Evolutionary conservation across 2,329 filamentous ascomycete species (phyloP).

Genomic region (Pseudogymnoascus sp.): DNA sequence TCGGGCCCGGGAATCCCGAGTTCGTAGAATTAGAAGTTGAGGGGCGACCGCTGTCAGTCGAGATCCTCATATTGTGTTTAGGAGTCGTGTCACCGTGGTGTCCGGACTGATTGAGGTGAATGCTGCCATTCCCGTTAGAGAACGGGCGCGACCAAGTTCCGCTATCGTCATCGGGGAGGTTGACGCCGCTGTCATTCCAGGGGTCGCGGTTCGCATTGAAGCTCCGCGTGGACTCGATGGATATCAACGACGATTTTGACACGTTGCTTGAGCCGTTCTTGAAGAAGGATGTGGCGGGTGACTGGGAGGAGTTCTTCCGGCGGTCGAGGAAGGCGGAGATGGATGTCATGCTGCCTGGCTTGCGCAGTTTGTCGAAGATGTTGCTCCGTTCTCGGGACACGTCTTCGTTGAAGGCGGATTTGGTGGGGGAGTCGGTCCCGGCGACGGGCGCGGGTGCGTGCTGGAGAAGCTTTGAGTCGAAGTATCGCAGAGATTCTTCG

Average conservation of each 20-base stretch:
- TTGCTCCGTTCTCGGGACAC: slow-evolving; percentile 68
- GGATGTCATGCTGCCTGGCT: slow-evolving; percentile 88
- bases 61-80: slow-evolving; percentile 73
- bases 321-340: slow-evolving; percentile 94
- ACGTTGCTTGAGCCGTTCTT: slow-evolving; percentile 83
- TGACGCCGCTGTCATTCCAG: slow-evolving; percentile 97
- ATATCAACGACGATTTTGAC: slow-evolving; percentile 91
- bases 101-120: slow-evolving; percentile 49
- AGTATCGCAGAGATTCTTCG: slow-evolving; percentile 92
- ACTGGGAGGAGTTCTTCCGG: slow-evolving; percentile 87
- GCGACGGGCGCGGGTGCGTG: slow-evolving; percentile 73
- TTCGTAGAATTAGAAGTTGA: slow-evolving; percentile 90
- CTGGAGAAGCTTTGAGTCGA: slow-evolving; percentile 92
- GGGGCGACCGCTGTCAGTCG: slow-evolving; percentile 83
- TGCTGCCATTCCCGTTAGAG: slow-evolving; percentile 58
- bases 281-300: slow-evolving; percentile 76
- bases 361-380: slow-evolving; percentile 88
- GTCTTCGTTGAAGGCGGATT: slow-evolving; percentile 74
- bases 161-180: slow-evolving; percentile 77
- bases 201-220: slow-evolving; percentile 86
- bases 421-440: slow-evolving; percentile 75
- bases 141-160: slow-evolving; percentile 52
- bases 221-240: slow-evolving; percentile 90
- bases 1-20: slow-evolving; percentile 92
- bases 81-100: slow-evolving; percentile 75